These are phyloP conservation scores for Glonium stellatum DNA, from an alignment of 495 filamentous ascomycete species.

Conservation along the genomic window DNA sequence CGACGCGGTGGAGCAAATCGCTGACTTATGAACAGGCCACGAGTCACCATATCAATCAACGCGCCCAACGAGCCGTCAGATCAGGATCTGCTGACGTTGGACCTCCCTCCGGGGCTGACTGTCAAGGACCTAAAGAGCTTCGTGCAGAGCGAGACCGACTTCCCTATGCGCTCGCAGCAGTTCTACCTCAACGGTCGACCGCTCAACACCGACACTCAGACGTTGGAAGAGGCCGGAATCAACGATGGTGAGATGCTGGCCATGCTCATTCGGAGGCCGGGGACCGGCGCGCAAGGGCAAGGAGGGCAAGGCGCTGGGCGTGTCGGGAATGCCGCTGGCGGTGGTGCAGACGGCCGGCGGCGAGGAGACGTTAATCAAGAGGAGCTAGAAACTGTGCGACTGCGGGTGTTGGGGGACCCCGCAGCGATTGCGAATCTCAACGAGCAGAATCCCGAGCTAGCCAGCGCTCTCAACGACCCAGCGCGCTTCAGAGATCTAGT, in stretches of 20 bases:
- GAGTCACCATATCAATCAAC: slow-evolving; percentile 79
- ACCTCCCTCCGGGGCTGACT: slow-evolving; percentile 78
- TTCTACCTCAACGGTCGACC: slow-evolving; percentile 87
- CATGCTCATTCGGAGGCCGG: slow-evolving; percentile 53
- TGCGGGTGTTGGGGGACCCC: slow-evolving; percentile 75
- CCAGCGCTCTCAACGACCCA: slow-evolving; percentile 68
- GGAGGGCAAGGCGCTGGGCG: slow-evolving; percentile 28
- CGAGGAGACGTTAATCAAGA: slow-evolving; percentile 18
- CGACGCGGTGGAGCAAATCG: slow-evolving; percentile 15
- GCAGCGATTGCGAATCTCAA: slow-evolving; percentile 59
- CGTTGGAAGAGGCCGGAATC: slow-evolving; percentile 73
- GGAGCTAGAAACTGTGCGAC: slow-evolving; percentile 77
- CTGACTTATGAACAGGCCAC: slow-evolving; percentile 42
- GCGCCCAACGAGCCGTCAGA: slow-evolving; percentile 59
- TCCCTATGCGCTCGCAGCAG: slow-evolving; percentile 54
- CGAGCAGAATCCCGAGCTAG: slow-evolving; percentile 65
- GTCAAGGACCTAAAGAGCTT: slow-evolving; percentile 78
- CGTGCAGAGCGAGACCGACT: slow-evolving; percentile 58
- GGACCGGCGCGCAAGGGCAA: slow-evolving; percentile 22
- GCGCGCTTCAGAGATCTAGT: slow-evolving; percentile 66
- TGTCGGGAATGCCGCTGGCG: background rate
- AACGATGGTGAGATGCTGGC: slow-evolving; percentile 89
- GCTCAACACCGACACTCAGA: slow-evolving; percentile 67
- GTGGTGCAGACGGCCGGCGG: slow-evolving; percentile 10
- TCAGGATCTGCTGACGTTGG: slow-evolving; percentile 73